phyloP scores from a whole-genome alignment of 805 yeast species.

The Pichia membranifaciens region DNA sequence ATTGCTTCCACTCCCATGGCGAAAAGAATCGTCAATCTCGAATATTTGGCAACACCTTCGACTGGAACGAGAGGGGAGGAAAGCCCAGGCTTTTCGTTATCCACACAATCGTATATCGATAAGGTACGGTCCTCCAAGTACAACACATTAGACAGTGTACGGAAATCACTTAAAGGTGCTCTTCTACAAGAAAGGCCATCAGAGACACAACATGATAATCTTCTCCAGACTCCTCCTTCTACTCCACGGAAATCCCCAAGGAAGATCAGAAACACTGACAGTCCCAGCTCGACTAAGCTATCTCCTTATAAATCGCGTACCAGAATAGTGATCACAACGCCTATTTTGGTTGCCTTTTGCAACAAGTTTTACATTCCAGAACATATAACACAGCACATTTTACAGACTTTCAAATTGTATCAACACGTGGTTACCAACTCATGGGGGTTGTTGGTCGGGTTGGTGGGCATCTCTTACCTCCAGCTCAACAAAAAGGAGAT shows the following conservation, averaged over 20 bases:
- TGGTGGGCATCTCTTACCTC: constrained; percentile 53
- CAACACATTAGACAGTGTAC: constrained; percentile 3
- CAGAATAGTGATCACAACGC: constrained; percentile 24
- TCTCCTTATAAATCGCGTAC: constrained; percentile 8
- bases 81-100: not conserved
- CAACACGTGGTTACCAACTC: constrained; percentile 52
- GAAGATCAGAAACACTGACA: not conserved
- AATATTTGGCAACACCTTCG: not conserved
- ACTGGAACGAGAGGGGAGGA: not conserved
- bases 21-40: constrained; percentile 5
- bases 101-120: not conserved
- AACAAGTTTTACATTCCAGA: constrained; percentile 60
- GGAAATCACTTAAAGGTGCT: constrained; percentile 7
- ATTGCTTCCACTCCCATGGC: constrained; percentile 17
- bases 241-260: constrained; percentile 9
- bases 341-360: constrained; percentile 44
- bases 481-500: constrained; percentile 47
- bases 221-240: constrained; percentile 9
- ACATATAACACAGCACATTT: constrained; percentile 42
- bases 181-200: constrained; percentile 1
- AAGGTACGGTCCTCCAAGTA: not conserved
- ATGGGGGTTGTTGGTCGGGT: constrained; percentile 67
- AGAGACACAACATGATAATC: not conserved
- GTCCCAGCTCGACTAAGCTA: not conserved
- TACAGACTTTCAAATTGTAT: constrained; percentile 46